Base-by-base conservation (phyloP, 2,329 filamentous ascomycete genomes). In the Fusarium fracticaudum region DNA sequence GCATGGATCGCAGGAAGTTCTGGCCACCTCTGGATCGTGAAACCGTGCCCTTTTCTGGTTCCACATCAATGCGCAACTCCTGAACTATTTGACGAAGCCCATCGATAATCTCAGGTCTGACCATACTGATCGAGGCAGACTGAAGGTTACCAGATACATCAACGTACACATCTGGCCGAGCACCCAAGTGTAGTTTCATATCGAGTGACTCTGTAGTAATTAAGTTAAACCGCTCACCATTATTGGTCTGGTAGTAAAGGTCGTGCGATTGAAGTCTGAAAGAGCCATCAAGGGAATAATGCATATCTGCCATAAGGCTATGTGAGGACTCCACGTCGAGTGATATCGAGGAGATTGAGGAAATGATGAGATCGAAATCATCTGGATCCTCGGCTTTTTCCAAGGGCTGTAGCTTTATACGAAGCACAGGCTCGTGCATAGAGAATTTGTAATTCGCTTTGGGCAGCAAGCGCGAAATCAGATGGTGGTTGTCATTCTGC, bases 241-340 rank as follows among this genome's bases (percentile, higher is more conserved):
- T 90, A 29, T 93, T 92, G 2, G 95, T 98, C 79, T 98, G 97
- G 80, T 99, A 99, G 81, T 98, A 99, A 2, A 99, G 87, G 73
- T 94, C 90, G 80, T 98, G 95, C 2, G 94, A 93, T 71, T 96
- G 92, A 66, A 98, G 86, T 51, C 96, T 89, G 80, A 97, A 91
- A 8, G 93, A 93, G 1, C 95, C 94, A 20, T 91, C 91, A 2
- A 99, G 85, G 10, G 93, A 94, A 82, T 99, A 99, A 79, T 98
- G 93, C 8, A 95, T 85, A 40, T 97, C 93, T 65, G 93, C 93
- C 41, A 94, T 90, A 1, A 92, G 87, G 7, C 94, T 96, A 83
- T 99, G 96, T n/a, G 95, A 98, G 1, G 96, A 98, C 79, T 99
- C 96, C 54, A 97, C 88, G 78, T 99, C 96, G 29, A 98, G 85